Base-by-base conservation (phyloP, 1,284 basidiomycete species). In the Cutaneotrichosporon arboriforme region DNA sequence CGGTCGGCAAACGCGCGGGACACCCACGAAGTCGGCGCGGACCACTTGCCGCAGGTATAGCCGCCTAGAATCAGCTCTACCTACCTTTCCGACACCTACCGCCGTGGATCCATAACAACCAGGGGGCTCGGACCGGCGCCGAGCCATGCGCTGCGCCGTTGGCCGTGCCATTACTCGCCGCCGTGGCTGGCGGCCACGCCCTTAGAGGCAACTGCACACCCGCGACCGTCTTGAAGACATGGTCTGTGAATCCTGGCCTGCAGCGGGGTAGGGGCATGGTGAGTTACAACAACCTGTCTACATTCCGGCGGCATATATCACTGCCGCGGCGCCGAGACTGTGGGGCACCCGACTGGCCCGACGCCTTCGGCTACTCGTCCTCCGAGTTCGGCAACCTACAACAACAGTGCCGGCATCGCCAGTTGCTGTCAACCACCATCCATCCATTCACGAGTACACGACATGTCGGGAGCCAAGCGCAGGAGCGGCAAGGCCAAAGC, bases 201-300 rank as follows among this genome's bases (percentile, higher is more conserved):
- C 68, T 52, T 14, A 68, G 44, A 4, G 66, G 62, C 1, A 70
- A 41, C 44, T 54, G 37, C 4, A 69, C 63, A 9, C 63, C 67
- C 21, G 64, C 52, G 9, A 45, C 51, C 8, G 50, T 58, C 45
- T 59, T 62, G 54, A 57, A 67, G 41, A 64, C 49, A 45, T 67
- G 60, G 51, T 70, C 68, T 2, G 46, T 56, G 57, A 64, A 68
- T n/a, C 56, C 56, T 2, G 56, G 52, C 13, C 37, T 17, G 33
- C 47, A 49, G 23, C 39, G 26, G 8, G 47, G 47, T 3, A 49
- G 47, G 18, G 47, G 47, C 43, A 45, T 45, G 31, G 22, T 21
- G 31, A 31, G 43, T 36, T 9, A 15, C 10, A 10, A 31, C 26
- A 10, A 31, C 7, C 26, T 7, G 26, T 7, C 26, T n/a, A n/a